Evolutionary conservation across 345 rosid genomes (phyloP), one percentile per base, ranked within the genome.

Genomic region (Hypericum androsaemum): DNA sequence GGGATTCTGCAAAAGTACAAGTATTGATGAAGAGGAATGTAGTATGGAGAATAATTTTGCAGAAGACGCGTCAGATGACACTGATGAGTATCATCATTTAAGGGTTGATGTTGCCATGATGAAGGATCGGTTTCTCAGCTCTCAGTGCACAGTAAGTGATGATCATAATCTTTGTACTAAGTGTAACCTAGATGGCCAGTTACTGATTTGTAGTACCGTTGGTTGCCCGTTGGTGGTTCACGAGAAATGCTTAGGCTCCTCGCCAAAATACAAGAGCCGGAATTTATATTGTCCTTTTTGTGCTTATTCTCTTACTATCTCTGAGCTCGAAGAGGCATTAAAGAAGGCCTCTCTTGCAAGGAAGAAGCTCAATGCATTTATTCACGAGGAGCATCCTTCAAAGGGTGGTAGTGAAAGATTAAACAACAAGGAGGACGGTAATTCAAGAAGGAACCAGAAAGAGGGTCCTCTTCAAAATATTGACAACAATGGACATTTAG

Each of bases 271-370:
- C 66, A 59, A 64, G 35, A 55, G 53, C 0, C 74, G 77, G 12
- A 59, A 63, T 7, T 80, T 76, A 53, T 59, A 50, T 58, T 83
- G 87, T 50, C 82, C 82, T 11, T 78, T 74, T 60, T 83, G 90
- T 66, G 64, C 74, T 39, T 76, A 67, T 74, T 64, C 79, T 41
- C 51, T 22, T 45, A 67, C 79, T 10, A 64, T 72, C 51, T 70
- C 79, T 11, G 60, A 74, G 37, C 76, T 71, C 55, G 60, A 67
- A 36, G 68, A 70, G 65, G 69, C 72, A 43, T 74, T 70, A 73
- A 63, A 58, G 44, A 59, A 45, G 37, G 65, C 65, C 43, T 53
- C 71, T 52, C 55, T 7, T 42, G 75, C 76, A 15, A 70, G 70
- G 71, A 74, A 72, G 60, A 53, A 71, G 47, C 56, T 80, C 15